These are phyloP conservation scores for Babesia ovis DNA, from an alignment of 169 alveolate species.

Conservation along the genomic window DNA sequence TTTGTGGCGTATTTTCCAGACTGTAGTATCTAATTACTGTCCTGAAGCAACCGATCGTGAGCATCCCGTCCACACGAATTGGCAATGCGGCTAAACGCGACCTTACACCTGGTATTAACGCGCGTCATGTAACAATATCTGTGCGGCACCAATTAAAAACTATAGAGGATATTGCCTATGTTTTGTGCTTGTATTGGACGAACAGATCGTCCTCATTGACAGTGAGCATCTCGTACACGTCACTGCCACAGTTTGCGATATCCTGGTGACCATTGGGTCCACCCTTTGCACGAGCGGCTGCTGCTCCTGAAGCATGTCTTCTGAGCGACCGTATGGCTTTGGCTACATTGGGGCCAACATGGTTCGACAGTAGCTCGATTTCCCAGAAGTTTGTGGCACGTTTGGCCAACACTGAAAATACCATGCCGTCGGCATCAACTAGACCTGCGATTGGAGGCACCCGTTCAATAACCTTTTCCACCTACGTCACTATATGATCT, in stretches of 20 bases:
- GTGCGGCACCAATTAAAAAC: background rate
- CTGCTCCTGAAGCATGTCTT: background rate
- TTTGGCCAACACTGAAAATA: constrained; percentile 52
- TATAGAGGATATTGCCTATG: background rate
- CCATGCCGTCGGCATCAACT: constrained; percentile 55
- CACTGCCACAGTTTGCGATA: constrained; percentile 20
- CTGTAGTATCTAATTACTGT: background rate
- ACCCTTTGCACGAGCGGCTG: background rate
- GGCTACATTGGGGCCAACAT: constrained; percentile 21
- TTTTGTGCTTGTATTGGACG: constrained; percentile 7
- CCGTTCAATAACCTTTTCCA: constrained; percentile 31
- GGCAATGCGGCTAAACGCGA: background rate
- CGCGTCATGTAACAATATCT: background rate
- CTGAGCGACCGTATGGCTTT: background rate
- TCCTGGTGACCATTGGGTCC: background rate
- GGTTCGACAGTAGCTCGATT: constrained; percentile 33
- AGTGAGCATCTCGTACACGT: constrained; percentile 13
- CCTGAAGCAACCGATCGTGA: background rate
- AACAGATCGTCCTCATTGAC: constrained; percentile 8
- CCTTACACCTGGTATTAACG: background rate
- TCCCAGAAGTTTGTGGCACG: constrained; percentile 63
- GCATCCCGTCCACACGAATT: background rate
- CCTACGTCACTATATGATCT: constrained; percentile 10
- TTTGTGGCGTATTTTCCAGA: background rate
- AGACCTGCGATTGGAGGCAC: constrained; percentile 41